Conservation (phyloP, 768 basidiomycete species). For the Amanita rubescens region DNA sequence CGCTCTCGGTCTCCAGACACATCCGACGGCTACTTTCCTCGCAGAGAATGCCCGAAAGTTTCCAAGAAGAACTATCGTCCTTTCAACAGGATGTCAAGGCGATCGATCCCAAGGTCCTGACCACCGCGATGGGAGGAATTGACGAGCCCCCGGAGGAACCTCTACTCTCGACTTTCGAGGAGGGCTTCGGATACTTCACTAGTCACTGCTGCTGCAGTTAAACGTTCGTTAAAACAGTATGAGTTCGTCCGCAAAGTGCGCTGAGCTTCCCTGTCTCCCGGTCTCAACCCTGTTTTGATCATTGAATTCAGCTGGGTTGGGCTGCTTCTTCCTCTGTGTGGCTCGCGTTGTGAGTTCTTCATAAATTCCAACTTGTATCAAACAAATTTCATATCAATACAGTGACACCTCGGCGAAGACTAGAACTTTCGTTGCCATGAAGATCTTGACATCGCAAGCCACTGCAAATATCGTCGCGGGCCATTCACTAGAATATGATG, state of each 20-base stretch:
- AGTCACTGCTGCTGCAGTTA: slow-evolving; percentile 7
- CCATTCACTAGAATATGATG: slow-evolving; percentile 9
- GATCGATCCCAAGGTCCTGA: slow-evolving; percentile 2
- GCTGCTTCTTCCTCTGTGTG: slow-evolving; percentile 3
- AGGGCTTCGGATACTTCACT: slow-evolving; percentile 11
- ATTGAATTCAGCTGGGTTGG: slow-evolving; percentile 1
- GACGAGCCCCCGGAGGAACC: slow-evolving; percentile 9
- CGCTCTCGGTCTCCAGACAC: not conserved
- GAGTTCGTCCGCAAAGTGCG: slow-evolving; percentile 8
- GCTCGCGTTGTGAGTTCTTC: slow-evolving; percentile 3
- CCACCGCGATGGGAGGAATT: slow-evolving; percentile 6
- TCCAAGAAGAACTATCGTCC: not conserved
- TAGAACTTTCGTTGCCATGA: slow-evolving; percentile 2
- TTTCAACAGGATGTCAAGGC: not conserved
- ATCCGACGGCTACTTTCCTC: not conserved
- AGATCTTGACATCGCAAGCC: slow-evolving; percentile 3
- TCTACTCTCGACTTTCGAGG: slow-evolving; percentile 6
- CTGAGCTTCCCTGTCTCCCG: not conserved
- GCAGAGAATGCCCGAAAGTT: not conserved
- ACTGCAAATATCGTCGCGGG: not conserved
- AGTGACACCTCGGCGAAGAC: not conserved
- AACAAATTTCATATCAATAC: not conserved
- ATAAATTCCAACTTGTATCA: not conserved
- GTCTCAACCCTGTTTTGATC: slow-evolving; percentile 2
- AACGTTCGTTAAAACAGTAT: slow-evolving; percentile 3